Percentiles rank a stretch among this genome's conserved stretches.
Conservation (phyloP, 169 alveolate genomes). For the Cryptosporidium bovis region DNA sequence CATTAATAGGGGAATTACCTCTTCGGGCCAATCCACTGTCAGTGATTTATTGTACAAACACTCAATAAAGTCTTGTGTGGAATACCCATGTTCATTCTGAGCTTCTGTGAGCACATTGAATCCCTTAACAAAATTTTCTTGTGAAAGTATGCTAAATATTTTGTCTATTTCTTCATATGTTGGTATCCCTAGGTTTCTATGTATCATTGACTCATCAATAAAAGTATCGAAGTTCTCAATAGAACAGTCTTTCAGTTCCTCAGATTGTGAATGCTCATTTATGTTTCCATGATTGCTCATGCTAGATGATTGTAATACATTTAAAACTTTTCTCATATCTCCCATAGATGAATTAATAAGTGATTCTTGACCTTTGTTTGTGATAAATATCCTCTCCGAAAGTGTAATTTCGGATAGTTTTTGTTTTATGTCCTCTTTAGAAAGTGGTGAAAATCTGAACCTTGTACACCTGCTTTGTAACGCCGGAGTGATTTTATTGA, state of each 20-base stretch:
- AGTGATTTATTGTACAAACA: constrained; percentile 85
- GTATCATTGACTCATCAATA: constrained; percentile 84
- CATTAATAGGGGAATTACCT: constrained; percentile 82
- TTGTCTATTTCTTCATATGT: constrained; percentile 85
- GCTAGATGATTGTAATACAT: constrained; percentile 92
- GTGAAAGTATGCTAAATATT: constrained; percentile 81
- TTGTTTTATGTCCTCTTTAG: constrained; percentile 82
- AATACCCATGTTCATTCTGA: constrained; percentile 86
- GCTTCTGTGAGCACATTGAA: constrained; percentile 80
- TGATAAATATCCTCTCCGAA: constrained; percentile 86
- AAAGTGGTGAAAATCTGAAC: constrained; percentile 92
- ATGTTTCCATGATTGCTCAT: constrained; percentile 80
- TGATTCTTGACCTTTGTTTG: constrained; percentile 88
- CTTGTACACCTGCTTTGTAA: constrained; percentile 97
- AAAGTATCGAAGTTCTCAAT: constrained; percentile 24
- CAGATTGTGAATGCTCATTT: constrained; percentile 2
- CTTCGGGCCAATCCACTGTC: constrained; percentile 85
- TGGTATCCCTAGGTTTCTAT: constrained; percentile 91
- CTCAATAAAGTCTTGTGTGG: constrained; percentile 89
- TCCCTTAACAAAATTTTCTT: constrained; percentile 84
- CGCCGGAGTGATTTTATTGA: constrained; percentile 96
- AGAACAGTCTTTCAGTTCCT: constrained; percentile 27
- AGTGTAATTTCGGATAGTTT: constrained; percentile 88
- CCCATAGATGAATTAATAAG: constrained; percentile 94
- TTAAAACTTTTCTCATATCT: constrained; percentile 97